Percentiles rank a stretch among this genome's conserved stretches.
phyloP scores from a whole-genome alignment of 768 basidiomycete species.

The Pleurotus tuber-regium region DNA sequence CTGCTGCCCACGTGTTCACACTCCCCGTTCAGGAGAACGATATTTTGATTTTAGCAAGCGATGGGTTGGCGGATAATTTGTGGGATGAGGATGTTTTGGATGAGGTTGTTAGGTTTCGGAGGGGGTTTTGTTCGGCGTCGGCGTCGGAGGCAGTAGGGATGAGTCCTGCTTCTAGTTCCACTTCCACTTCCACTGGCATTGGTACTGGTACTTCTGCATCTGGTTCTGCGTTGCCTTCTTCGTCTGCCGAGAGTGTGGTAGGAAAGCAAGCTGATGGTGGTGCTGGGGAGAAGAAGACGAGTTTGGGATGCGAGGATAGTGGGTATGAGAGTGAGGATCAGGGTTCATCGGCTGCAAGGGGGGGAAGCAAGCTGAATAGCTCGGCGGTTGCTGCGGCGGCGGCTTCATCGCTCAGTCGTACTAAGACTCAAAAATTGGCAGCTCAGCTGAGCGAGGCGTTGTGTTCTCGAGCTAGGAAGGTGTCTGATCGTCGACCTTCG shows the following conservation, averaged over 20 bases:
- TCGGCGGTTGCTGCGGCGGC: background rate
- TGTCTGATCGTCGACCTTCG: constrained; percentile 41
- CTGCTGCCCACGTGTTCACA: constrained; percentile 66
- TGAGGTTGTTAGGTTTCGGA: constrained; percentile 63
- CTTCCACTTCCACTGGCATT: no score
- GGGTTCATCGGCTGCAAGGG: background rate
- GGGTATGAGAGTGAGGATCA: background rate
- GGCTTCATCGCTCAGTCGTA: constrained; percentile 5
- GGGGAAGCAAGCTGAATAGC: background rate
- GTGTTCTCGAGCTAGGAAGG: constrained; percentile 71
- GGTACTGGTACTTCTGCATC: no score
- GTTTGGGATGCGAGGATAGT: background rate
- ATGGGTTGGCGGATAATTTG: constrained; percentile 83
- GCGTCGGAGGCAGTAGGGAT: constrained; percentile 32
- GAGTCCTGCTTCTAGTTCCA: constrained; percentile 24
- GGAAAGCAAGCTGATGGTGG: background rate
- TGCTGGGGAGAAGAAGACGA: no score
- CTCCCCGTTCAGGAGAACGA: constrained; percentile 70
- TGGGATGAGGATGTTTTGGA: constrained; percentile 89
- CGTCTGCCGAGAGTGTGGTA: no score
- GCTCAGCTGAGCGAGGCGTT: constrained; percentile 77
- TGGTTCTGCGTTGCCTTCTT: no score
- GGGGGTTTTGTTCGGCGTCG: constrained; percentile 15
- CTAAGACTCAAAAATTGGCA: constrained; percentile 53
- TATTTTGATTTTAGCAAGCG: constrained; percentile 77